Base-by-base conservation (phyloP, 352 stramenopile genomes). In the Pythium graminicola region DNA sequence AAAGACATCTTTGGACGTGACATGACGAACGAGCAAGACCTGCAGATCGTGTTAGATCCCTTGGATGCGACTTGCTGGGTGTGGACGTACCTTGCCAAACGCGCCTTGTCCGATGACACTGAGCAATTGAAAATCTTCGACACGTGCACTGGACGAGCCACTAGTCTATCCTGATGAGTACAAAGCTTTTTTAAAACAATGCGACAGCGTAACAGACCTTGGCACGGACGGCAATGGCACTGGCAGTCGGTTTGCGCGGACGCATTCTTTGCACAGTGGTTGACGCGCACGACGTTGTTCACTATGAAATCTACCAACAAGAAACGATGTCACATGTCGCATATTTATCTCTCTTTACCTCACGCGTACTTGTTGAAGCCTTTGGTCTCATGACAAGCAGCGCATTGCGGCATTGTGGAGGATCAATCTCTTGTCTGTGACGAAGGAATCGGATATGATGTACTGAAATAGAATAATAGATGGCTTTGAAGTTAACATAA, bases 101-200 rank as follows among this genome's bases (percentile, higher is more conserved):
- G 80, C 75, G 17, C 80, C 80, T 55, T 90, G 80, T 5, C 80
- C 80, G 39, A 99, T 98, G n/a, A 99, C 93, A 48, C 89, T 97
- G 17, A 99, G 73, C 24, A 99, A 65, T 55, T 98, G 74, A 70
- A 99, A 99, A 70, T 99, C 96, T 23, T 94, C 87, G 11, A 98
- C 76, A 17, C 65, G 76, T 22, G 83, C 70, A 5, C 28, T 16
- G 28, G 14, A 10, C 43, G 46, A 28, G n/a, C n/a, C n/a, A n/a
- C n/a, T 19, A 22, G 20, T 45, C 29, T 36, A 22, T 13, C 31
- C 20, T 22, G 1, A n/a, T 19, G 31, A 1, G 5, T 54, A 0
- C 36, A 32, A 11, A 23, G 40, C 19, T 24, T 17, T 41, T 23
- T n/a, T 5, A 26, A 41, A 8, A 8, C 33, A 16, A 20, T 32